Evolutionary conservation across 169 alveolate species (phyloP).

Genomic region (Plasmodium billcollinsi): DNA sequence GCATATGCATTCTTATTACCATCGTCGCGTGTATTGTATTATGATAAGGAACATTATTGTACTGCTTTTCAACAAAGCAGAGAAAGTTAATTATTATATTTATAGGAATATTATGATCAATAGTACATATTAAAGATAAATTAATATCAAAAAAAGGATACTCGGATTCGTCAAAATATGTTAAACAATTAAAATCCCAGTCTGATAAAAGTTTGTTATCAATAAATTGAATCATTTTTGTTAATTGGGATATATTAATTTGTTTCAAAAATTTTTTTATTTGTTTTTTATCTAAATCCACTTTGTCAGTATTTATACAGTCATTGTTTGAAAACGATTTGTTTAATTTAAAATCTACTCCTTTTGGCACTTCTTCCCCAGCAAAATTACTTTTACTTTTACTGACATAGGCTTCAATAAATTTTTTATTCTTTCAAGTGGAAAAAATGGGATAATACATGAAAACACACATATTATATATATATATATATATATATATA

Average conservation of each 20-base stretch:
- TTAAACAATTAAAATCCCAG: slow-evolving; percentile 84
- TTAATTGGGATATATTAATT: slow-evolving; percentile 44
- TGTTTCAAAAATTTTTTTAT: slow-evolving; percentile 63
- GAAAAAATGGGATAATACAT: not conserved
- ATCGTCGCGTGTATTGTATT: slow-evolving; percentile 85
- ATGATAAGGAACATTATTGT: slow-evolving; percentile 84
- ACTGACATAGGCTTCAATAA: slow-evolving; percentile 75
- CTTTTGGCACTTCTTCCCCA: slow-evolving; percentile 17
- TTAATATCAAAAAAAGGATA: slow-evolving; percentile 75
- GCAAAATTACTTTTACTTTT: slow-evolving; percentile 39
- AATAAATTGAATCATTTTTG: slow-evolving; percentile 37
- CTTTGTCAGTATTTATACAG: slow-evolving; percentile 44
- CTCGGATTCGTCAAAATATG: slow-evolving; percentile 73
- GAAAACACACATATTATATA: not conserved
- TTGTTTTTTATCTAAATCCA: slow-evolving; percentile 60
- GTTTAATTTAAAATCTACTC: slow-evolving; percentile 27
- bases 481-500: not conserved
- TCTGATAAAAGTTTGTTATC: slow-evolving; percentile 64
- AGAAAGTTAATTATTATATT: slow-evolving; percentile 72
- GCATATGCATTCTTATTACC: slow-evolving; percentile 53
- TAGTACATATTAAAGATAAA: slow-evolving; percentile 39
- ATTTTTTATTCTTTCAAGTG: slow-evolving; percentile 44
- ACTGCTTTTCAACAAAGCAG: slow-evolving; percentile 78
- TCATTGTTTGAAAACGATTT: slow-evolving; percentile 36
- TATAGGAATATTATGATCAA: slow-evolving; percentile 29